phyloP scores from a whole-genome alignment of 1,284 basidiomycete genomes.

The Tylopilus orsonianus region DNA sequence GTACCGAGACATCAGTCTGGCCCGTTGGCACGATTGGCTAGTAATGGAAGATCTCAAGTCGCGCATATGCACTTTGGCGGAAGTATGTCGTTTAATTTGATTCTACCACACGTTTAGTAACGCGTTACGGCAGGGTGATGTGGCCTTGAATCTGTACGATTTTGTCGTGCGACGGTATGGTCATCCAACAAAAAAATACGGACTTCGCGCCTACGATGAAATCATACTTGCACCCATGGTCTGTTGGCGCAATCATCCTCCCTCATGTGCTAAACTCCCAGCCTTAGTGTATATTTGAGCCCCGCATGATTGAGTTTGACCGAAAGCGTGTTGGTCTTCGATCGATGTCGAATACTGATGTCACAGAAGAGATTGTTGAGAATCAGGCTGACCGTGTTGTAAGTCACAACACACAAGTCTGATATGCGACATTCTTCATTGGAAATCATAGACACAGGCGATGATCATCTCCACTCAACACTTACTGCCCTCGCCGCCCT shows the following conservation, averaged over 20 bases:
- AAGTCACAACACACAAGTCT: conserved; percentile 27
- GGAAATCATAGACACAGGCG: conserved; percentile 62
- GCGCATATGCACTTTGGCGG: conserved; percentile 78
- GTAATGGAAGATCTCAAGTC: conserved; percentile 89
- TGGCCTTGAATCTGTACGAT: conserved; percentile 86
- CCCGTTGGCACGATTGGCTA: conserved; percentile 79
- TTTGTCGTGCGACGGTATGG: conserved; percentile 82
- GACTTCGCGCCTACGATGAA: conserved; percentile 92
- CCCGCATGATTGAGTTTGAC: conserved; percentile 88
- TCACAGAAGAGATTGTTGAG: conserved; percentile 74
- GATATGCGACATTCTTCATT: conserved; percentile 3
- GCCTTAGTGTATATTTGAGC: conserved; percentile 85
- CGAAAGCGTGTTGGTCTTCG: conserved; percentile 60
- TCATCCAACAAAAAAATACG: conserved; percentile 83
- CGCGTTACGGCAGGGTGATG: conserved; percentile 65
- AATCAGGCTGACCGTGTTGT: conserved; percentile 64
- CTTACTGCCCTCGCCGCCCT: conserved; percentile 47
- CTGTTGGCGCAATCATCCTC: conserved; percentile 22
- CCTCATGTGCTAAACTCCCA: conserved; percentile 6
- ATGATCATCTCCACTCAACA: conserved; percentile 88
- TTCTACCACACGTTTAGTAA: conserved; percentile 4
- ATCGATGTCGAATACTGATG: conserved; percentile 49
- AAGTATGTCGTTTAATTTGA: conserved; percentile 52
- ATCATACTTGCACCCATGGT: conserved; percentile 94
- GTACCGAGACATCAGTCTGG: conserved; percentile 80